Evolutionary conservation across 306 rosid species (phyloP).

Genomic region (Cicer arietinum): DNA sequence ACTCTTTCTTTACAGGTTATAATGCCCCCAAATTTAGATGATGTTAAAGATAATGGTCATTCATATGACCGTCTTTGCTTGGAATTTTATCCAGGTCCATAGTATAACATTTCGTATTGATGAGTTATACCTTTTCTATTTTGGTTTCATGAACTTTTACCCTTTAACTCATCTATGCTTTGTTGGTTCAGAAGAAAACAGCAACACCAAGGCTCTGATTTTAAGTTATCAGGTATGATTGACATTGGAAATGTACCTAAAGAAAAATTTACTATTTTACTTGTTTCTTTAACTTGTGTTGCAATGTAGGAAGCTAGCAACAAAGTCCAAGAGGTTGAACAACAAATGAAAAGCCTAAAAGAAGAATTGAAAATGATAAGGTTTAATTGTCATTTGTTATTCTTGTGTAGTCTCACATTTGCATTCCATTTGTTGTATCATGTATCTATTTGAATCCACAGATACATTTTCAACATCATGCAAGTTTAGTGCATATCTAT

Average conservation of each 20-base stretch:
- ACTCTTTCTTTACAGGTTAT: slow-evolving; percentile 31
- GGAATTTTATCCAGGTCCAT: slow-evolving; percentile 46
- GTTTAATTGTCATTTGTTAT: neutral
- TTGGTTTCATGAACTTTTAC: neutral
- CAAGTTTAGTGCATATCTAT: too few species aligned
- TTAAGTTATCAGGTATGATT: slow-evolving; percentile 62
- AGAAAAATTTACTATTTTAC: neutral
- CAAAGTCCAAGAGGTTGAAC: slow-evolving; percentile 50
- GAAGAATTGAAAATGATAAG: slow-evolving; percentile 62
- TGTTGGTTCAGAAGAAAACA: slow-evolving; percentile 33
- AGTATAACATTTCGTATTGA: neutral
- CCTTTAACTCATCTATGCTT: neutral
- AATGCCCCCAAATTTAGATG: neutral
- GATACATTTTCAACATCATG: neutral
- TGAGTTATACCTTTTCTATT: neutral
- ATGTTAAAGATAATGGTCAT: slow-evolving; percentile 19
- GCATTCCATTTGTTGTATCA: neutral
- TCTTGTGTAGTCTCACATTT: slow-evolving; percentile 23
- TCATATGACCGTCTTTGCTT: slow-evolving; percentile 36
- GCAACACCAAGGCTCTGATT: slow-evolving; percentile 46
- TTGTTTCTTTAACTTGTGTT: slow-evolving; percentile 28
- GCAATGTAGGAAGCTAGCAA: slow-evolving; percentile 58
- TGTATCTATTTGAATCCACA: neutral
- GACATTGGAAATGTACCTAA: neutral
- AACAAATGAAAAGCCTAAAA: slow-evolving; percentile 64